Percentiles rank a stretch among this genome's conserved stretches.
Conservation (phyloP, 257 asterid species). For the Solanum paucissectum region DNA sequence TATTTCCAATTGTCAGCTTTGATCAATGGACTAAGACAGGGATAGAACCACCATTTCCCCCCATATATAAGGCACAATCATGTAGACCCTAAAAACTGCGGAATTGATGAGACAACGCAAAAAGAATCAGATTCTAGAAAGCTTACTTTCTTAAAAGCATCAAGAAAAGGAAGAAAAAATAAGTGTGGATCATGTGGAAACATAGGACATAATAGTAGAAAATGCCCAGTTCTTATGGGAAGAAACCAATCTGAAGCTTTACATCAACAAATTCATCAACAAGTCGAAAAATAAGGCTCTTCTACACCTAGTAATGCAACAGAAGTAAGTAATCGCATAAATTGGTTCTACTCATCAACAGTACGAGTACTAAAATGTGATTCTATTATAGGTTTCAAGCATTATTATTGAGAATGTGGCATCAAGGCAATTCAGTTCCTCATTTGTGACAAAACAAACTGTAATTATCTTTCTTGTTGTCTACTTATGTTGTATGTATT, state of each 20-base stretch:
- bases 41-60: too few species aligned
- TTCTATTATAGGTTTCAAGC: neutral
- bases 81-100: too few species aligned
- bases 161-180: too few species aligned
- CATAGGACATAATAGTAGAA: too few species aligned
- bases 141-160: too few species aligned
- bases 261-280: neutral
- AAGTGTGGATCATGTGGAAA: too few species aligned
- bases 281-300: neutral
- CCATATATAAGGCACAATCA: too few species aligned
- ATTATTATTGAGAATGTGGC: neutral
- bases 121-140: too few species aligned
- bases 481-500: neutral
- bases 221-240: too few species aligned
- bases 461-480: neutral
- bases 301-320: neutral
- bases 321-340: neutral
- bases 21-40: neutral
- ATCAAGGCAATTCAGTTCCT: neutral
- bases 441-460: neutral
- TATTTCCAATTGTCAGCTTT: neutral
- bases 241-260: too few species aligned
- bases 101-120: too few species aligned
- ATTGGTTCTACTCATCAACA: neutral
- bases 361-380: neutral